These are phyloP conservation scores for Spathaspora gorwiae DNA, from an alignment of 805 yeast genomes.

Conservation along the genomic window DNA sequence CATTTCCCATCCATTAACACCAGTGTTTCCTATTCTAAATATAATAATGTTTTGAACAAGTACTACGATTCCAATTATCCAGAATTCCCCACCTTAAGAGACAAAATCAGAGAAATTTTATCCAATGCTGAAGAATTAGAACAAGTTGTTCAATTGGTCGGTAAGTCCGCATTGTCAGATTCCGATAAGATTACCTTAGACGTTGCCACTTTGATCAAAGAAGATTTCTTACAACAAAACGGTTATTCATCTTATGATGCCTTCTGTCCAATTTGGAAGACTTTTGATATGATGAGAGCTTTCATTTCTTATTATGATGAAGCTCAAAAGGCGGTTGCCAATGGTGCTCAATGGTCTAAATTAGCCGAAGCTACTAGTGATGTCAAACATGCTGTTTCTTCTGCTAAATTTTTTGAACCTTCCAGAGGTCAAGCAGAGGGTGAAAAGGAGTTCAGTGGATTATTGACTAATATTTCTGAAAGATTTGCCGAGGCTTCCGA, in stretches of 20 bases:
- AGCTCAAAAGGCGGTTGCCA: conserved; percentile 93
- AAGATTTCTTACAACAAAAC: conserved; percentile 98
- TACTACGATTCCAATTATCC: conserved; percentile 84
- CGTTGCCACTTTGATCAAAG: conserved; percentile 86
- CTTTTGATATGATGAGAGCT: conserved; percentile 95
- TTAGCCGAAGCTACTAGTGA: conserved; percentile 84
- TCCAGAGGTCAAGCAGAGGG: conserved; percentile 80
- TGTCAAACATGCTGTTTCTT: conserved; percentile 88
- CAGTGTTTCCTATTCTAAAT: conserved; percentile 92
- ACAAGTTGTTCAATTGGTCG: conserved; percentile 98
- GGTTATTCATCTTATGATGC: conserved; percentile 98
- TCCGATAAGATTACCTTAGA: conserved; percentile 95
- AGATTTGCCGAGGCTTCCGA: conserved; percentile 95
- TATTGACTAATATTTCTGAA: conserved; percentile 73
- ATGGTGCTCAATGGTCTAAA: conserved; percentile 94
- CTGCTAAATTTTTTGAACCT: conserved; percentile 95
- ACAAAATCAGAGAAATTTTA: conserved; percentile 87
- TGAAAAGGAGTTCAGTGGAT: conserved; percentile 69
- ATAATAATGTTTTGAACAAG: conserved; percentile 79
- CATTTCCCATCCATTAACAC: conserved; percentile 99
- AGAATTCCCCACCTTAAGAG: conserved; percentile 86
- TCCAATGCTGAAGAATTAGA: conserved; percentile 98
- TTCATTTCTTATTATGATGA: conserved; percentile 90
- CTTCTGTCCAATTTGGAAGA: conserved; percentile 99
- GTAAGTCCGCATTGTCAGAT: conserved; percentile 96